A percentile compares a stretch with the other conserved stretches of the same genome.
Evolutionary conservation across 2,329 filamentous ascomycete genomes (phyloP).

Genomic region (Aspergillus vadensis): DNA sequence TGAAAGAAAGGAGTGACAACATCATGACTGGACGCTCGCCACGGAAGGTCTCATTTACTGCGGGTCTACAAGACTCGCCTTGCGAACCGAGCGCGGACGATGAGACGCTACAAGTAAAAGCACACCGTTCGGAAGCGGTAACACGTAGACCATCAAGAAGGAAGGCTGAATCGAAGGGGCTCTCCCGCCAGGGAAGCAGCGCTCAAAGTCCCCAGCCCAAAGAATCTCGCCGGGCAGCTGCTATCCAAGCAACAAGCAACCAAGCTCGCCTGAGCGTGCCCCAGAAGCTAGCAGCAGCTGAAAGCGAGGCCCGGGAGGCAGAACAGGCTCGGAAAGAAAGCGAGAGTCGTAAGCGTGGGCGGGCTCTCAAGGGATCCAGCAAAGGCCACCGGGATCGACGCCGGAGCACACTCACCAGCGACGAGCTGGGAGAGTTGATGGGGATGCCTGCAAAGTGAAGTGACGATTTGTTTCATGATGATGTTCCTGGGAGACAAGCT

Average conservation of each 20-base stretch:
- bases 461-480: background rate
- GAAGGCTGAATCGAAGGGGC: constrained; percentile 30
- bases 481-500: constrained; percentile 1
- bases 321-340: constrained; percentile 36
- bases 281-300: constrained; percentile 47
- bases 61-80: constrained; percentile 33
- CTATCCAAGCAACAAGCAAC: constrained; percentile 22
- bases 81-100: constrained; percentile 30
- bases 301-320: constrained; percentile 46
- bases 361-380: constrained; percentile 29
- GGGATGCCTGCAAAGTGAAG: constrained; percentile 26
- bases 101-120: constrained; percentile 38
- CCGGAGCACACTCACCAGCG: constrained; percentile 48
- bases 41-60: constrained; percentile 44
- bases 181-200: constrained; percentile 32
- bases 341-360: constrained; percentile 41
- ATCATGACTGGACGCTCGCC: constrained; percentile 31
- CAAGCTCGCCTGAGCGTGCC: constrained; percentile 36
- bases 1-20: constrained; percentile 43
- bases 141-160: constrained; percentile 32
- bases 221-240: background rate
- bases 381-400: constrained; percentile 36
- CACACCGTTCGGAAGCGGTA: constrained; percentile 34
- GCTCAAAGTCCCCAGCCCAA: background rate
- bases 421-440: constrained; percentile 47